Percentiles rank a stretch among this genome's conserved stretches.
Evolutionary conservation across 2,329 filamentous ascomycete species (phyloP).

Genomic region (Arachnomyces sp.): DNA sequence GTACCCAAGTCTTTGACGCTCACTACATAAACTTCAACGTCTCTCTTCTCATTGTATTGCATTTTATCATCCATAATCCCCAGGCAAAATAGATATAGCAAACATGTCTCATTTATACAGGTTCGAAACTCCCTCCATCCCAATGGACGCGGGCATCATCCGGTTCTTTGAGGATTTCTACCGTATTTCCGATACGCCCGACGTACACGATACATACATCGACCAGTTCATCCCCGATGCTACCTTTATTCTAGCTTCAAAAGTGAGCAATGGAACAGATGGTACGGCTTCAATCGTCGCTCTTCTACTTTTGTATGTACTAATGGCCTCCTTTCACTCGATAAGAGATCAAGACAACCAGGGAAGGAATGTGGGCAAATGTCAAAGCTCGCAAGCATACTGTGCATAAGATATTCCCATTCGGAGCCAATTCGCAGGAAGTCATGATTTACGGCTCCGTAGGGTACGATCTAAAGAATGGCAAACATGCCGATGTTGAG

Average conservation of each 20-base stretch:
- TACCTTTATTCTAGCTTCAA: constrained; percentile 32
- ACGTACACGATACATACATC: constrained; percentile 28
- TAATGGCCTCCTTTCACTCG: constrained; percentile 25
- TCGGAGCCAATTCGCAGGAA: constrained; percentile 39
- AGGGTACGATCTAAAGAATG: constrained; percentile 46
- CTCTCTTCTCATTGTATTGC: too few species aligned
- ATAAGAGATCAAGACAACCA: constrained; percentile 38
- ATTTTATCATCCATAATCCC: constrained; percentile 1
- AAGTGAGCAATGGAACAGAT: constrained; percentile 23
- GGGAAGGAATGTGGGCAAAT: constrained; percentile 48
- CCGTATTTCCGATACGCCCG: constrained; percentile 22
- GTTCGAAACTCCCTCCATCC: constrained; percentile 22
- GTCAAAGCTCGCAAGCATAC: constrained; percentile 40
- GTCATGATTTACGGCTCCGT: constrained; percentile 50
- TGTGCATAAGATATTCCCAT: constrained; percentile 42
- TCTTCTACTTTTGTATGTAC: background rate
- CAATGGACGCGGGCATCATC: constrained; percentile 15
- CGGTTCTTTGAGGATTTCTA: constrained; percentile 26
- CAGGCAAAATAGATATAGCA: constrained; percentile 13
- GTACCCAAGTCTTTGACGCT: too few species aligned
- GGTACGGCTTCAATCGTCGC: constrained; percentile 18
- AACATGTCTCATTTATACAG: constrained; percentile 26
- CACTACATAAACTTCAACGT: too few species aligned
- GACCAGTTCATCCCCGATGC: constrained; percentile 27
- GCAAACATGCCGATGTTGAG: constrained; percentile 38